A percentile compares a stretch with the other conserved stretches of the same genome.
Conservation (phyloP, 768 basidiomycete species). For the Bullera alba region DNA sequence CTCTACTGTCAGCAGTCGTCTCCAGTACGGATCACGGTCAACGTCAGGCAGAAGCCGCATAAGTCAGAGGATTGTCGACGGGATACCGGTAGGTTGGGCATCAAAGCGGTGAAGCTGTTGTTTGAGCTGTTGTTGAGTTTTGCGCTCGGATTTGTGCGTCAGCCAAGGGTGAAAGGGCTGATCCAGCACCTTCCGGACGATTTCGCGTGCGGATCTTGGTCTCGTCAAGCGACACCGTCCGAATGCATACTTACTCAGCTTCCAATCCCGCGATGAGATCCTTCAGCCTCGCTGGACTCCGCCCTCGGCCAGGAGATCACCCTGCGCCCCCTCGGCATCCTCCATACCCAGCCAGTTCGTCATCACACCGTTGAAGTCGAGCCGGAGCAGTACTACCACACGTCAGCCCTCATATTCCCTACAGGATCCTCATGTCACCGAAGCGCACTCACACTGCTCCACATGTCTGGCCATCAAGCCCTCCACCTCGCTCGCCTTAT, state of each 20-base stretch:
- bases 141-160: too few relatives aligned
- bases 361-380: slow-evolving; percentile 64
- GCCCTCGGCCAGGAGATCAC: slow-evolving; percentile 12
- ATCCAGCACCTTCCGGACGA: too few relatives aligned
- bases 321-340: slow-evolving; percentile 8
- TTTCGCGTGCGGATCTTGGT: too few relatives aligned
- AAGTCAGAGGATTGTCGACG: too few relatives aligned
- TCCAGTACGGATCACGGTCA: slow-evolving; percentile 78
- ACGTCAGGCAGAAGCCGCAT: slow-evolving; percentile 53
- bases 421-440: neutral
- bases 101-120: too few relatives aligned
- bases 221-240: too few relatives aligned
- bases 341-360: slow-evolving; percentile 20
- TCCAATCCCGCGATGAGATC: too few relatives aligned
- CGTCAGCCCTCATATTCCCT: slow-evolving; percentile 1
- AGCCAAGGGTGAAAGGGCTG: too few relatives aligned
- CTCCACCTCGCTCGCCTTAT: slow-evolving; percentile 54
- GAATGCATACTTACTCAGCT: too few relatives aligned
- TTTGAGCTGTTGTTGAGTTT: too few relatives aligned
- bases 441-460: slow-evolving; percentile 52
- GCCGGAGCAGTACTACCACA: slow-evolving; percentile 57
- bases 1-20: too few relatives aligned
- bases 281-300: neutral
- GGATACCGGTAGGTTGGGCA: too few relatives aligned
- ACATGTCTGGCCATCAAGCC: slow-evolving; percentile 70